A percentile compares a stretch with the other conserved stretches of the same genome.
Evolutionary conservation across 2,329 filamentous ascomycete species (phyloP).

Genomic region (Neofusicoccum parvum): DNA sequence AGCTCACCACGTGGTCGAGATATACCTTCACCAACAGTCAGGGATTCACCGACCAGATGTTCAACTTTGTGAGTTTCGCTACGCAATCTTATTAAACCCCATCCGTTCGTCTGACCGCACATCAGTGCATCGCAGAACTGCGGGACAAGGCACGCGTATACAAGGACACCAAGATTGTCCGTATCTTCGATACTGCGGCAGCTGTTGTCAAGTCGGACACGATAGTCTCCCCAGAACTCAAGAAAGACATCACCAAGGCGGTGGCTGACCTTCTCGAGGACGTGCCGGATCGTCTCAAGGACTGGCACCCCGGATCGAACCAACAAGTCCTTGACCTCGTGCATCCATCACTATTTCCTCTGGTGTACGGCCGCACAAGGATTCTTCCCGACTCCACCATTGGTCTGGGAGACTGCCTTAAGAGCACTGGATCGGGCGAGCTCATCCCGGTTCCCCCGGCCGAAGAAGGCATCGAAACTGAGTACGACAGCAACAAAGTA

Average conservation of each 20-base stretch:
- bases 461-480: conserved; percentile 4
- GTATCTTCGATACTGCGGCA: conserved; percentile 47
- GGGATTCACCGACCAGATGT: conserved; percentile 23
- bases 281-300: conserved; percentile 51
- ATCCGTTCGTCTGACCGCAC: neutral
- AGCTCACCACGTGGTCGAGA: neutral
- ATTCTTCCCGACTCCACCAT: conserved; percentile 25
- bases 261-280: conserved; percentile 52
- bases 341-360: conserved; percentile 53
- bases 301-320: conserved; percentile 64
- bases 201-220: conserved; percentile 58
- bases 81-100: neutral
- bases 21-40: neutral
- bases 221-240: conserved; percentile 41
- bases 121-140: conserved; percentile 47
- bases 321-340: conserved; percentile 62
- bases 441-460: conserved; percentile 9
- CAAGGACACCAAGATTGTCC: conserved; percentile 42
- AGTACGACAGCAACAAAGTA: too few relatives aligned
- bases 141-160: conserved; percentile 51
- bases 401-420: conserved; percentile 23
- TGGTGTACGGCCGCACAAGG: conserved; percentile 27
- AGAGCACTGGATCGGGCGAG: conserved; percentile 22
- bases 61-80: conserved; percentile 20
- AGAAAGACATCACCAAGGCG: conserved; percentile 45